phyloP scores from a whole-genome alignment of 108 stramenopile species.

The Nitzschia sp. region DNA sequence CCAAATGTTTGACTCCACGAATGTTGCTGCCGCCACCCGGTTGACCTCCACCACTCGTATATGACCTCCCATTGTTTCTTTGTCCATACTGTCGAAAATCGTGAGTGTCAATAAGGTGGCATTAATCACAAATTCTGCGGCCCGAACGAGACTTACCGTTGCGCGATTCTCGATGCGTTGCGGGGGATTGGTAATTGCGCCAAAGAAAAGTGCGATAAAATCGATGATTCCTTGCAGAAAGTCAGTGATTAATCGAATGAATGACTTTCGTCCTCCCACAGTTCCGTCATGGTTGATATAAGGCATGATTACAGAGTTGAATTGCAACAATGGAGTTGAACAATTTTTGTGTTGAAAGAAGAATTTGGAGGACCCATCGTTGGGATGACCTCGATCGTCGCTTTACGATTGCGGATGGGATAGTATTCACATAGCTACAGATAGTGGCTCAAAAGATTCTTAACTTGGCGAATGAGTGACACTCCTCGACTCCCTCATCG shows the following conservation, averaged over 20 bases:
- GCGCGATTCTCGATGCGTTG: conserved; percentile 20
- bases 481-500: no score
- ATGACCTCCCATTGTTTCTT: conserved; percentile 23
- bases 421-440: no score
- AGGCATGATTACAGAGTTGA: conserved; percentile 23
- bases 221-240: conserved; percentile 31
- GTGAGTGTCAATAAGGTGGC: no score
- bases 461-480: no score
- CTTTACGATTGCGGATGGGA: no score
- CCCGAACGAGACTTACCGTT: conserved; percentile 26
- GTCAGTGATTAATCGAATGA: conserved; percentile 32
- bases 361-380: no score
- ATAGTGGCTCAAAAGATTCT: no score
- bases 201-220: conserved; percentile 37
- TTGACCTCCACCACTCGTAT: conserved; percentile 15
- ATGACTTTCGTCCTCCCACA: conserved; percentile 33
- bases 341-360: no score
- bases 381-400: no score
- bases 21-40: conserved; percentile 23
- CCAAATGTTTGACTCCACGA: conserved; percentile 34
- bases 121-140: no score
- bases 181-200: conserved; percentile 39
- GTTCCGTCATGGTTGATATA: conserved; percentile 35
- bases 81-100: conserved; percentile 18
- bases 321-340: no score